Percentiles rank a stretch among this genome's conserved stretches.
Conservation (phyloP, 2,329 filamentous ascomycete species). For the Hypoxylon sp. region DNA sequence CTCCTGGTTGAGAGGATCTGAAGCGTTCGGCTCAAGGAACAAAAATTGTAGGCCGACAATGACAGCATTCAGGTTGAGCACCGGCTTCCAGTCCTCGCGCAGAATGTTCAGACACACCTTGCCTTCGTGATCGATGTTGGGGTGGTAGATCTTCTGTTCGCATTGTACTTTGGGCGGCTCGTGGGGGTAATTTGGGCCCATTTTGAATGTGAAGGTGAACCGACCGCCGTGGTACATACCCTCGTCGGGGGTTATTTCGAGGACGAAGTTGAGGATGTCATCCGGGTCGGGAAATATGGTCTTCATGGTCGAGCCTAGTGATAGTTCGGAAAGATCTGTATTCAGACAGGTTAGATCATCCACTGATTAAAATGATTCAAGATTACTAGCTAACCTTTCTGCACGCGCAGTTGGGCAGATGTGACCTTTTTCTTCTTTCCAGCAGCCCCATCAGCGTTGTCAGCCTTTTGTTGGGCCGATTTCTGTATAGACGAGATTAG, state of each 20-base stretch:
- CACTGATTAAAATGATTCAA: background rate
- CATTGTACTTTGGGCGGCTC: constrained; percentile 98
- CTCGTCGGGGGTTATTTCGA: constrained; percentile 88
- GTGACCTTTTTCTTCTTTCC: constrained; percentile 99
- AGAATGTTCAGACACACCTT: constrained; percentile 99
- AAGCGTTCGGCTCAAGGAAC: constrained; percentile 97
- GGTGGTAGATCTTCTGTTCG: constrained; percentile 98
- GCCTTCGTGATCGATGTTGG: constrained; percentile 97
- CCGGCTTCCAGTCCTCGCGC: constrained; percentile 98
- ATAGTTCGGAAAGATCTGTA: constrained; percentile 85
- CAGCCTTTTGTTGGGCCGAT: constrained; percentile 96
- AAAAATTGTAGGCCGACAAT: constrained; percentile 96
- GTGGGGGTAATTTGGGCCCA: constrained; percentile 96
- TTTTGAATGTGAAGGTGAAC: constrained; percentile 92
- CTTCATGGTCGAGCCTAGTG: constrained; percentile 83
- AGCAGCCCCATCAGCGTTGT: constrained; percentile 81
- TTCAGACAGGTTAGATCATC: background rate
- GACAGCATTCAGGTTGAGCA: constrained; percentile 95
- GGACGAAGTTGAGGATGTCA: constrained; percentile 86
- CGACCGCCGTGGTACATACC: constrained; percentile 87
- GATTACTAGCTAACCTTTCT: constrained; percentile 78
- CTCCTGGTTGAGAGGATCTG: constrained; percentile 98
- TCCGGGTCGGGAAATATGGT: constrained; percentile 86
- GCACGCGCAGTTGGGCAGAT: constrained; percentile 92
- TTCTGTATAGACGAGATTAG: constrained; percentile 69